Evolutionary conservation across 2,329 filamentous ascomycete genomes (phyloP).

Genomic region (Epichloe gansuensis): DNA sequence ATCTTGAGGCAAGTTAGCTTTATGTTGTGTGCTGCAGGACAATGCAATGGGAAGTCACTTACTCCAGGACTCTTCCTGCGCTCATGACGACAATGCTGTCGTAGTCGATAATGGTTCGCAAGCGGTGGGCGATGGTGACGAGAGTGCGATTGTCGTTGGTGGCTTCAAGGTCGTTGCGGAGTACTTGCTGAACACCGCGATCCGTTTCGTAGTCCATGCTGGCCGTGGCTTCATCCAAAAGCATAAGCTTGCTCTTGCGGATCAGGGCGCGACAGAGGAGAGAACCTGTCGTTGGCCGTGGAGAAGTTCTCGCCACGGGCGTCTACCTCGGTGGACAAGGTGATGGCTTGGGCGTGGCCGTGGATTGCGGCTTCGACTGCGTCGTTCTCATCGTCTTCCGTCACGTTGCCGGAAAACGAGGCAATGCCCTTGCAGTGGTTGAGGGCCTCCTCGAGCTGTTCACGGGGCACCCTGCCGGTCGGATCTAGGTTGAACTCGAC

Average conservation of each 20-base stretch:
- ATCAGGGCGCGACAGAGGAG: slow-evolving; percentile 44
- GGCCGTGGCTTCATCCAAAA: slow-evolving; percentile 47
- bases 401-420: slow-evolving; percentile 32
- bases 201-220: slow-evolving; percentile 49
- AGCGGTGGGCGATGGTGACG: slow-evolving; percentile 45
- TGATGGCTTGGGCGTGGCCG: slow-evolving; percentile 14
- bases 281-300: slow-evolving; percentile 48
- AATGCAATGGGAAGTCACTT: slow-evolving; percentile 11
- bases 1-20: slow-evolving; percentile 15
- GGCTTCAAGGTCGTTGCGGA: slow-evolving; percentile 36
- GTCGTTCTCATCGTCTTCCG: slow-evolving; percentile 19
- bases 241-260: slow-evolving; percentile 40
- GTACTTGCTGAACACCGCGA: slow-evolving; percentile 39
- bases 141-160: slow-evolving; percentile 35
- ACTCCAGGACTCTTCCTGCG: slow-evolving; percentile 41
- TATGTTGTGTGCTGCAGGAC: not conserved
- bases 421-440: slow-evolving; percentile 49
- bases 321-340: slow-evolving; percentile 35
- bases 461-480: slow-evolving; percentile 41
- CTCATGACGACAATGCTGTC: slow-evolving; percentile 47
- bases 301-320: slow-evolving; percentile 44
- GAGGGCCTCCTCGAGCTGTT: slow-evolving; percentile 45
- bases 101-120: slow-evolving; percentile 48
- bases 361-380: slow-evolving; percentile 8
- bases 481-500: slow-evolving; percentile 52